phyloP scores from a whole-genome alignment of 148 eudicot species.

The Euryodendron excelsum region DNA sequence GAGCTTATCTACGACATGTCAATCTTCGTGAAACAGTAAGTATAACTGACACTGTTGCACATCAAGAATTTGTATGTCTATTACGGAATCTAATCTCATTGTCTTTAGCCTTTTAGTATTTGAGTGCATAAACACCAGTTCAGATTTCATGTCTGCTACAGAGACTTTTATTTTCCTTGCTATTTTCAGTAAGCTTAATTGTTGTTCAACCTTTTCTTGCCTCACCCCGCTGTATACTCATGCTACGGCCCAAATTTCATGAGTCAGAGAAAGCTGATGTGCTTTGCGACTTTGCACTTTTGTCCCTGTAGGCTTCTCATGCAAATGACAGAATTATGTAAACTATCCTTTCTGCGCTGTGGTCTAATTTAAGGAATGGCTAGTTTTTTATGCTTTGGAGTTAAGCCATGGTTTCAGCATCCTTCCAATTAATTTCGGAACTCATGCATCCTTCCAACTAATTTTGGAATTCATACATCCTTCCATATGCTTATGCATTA shows the following conservation, averaged over 20 bases:
- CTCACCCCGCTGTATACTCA: background rate
- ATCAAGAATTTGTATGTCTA: background rate
- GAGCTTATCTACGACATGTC: slow-evolving; percentile 88
- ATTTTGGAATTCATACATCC: no score
- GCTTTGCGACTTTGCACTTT: background rate
- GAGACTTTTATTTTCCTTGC: background rate
- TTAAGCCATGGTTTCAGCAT: background rate
- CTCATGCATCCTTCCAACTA: background rate
- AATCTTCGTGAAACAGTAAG: slow-evolving; percentile 90
- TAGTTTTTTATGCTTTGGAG: background rate
- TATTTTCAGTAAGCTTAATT: background rate
- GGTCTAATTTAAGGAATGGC: background rate
- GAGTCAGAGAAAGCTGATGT: background rate
- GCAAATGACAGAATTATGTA: background rate
- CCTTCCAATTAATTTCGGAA: background rate
- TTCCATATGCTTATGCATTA: background rate
- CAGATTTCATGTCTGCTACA: background rate
- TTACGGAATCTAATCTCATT: background rate
- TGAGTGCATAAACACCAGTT: background rate
- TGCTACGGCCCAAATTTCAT: background rate
- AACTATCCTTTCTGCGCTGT: background rate
- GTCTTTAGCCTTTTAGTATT: background rate
- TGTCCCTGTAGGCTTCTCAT: background rate
- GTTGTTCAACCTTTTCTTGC: background rate
- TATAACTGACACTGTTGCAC: slow-evolving; percentile 3